Evolutionary conservation across 768 basidiomycete species (phyloP).

Genomic region (Leccinum imitatum): DNA sequence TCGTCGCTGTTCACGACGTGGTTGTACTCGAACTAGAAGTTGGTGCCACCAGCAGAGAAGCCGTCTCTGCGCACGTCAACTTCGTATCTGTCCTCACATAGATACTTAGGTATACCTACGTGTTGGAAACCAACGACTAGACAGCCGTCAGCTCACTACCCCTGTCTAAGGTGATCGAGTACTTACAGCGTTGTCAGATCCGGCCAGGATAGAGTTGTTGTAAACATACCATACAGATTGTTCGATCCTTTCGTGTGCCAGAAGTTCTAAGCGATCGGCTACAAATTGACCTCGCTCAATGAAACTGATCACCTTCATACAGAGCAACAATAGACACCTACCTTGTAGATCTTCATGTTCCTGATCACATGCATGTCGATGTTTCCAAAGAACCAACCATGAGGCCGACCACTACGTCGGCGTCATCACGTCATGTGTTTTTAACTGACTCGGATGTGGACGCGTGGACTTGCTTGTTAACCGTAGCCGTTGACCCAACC

Average conservation of each 20-base stretch:
- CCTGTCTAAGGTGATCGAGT: not conserved
- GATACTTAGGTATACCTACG: not conserved
- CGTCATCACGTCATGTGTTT: not conserved
- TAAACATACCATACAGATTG: conserved; percentile 51
- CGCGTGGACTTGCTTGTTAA: conserved; percentile 39
- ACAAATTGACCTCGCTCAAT: not conserved
- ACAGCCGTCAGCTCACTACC: not conserved
- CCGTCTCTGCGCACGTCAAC: not conserved
- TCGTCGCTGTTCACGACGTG: conserved; percentile 60
- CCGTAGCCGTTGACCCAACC: conserved; percentile 68
- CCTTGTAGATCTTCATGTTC: conserved; percentile 59
- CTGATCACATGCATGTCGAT: conserved; percentile 53
- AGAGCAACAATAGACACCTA: conserved; percentile 13
- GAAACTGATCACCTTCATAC: not conserved
- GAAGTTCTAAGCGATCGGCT: conserved; percentile 64
- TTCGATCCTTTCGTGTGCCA: conserved; percentile 44
- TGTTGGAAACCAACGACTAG: conserved; percentile 1
- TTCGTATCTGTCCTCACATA: not conserved
- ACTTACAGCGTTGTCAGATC: conserved; percentile 40
- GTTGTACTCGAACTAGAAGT: conserved; percentile 31
- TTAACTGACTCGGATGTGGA: not conserved
- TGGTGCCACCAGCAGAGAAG: not conserved
- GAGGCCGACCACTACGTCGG: conserved; percentile 32
- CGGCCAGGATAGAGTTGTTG: conserved; percentile 54
- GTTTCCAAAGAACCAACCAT: conserved; percentile 29